Percentiles rank a stretch among this genome's conserved stretches.
phyloP scores from a whole-genome alignment of 2,329 filamentous ascomycete genomes.

The Gyromitra esculenta region DNA sequence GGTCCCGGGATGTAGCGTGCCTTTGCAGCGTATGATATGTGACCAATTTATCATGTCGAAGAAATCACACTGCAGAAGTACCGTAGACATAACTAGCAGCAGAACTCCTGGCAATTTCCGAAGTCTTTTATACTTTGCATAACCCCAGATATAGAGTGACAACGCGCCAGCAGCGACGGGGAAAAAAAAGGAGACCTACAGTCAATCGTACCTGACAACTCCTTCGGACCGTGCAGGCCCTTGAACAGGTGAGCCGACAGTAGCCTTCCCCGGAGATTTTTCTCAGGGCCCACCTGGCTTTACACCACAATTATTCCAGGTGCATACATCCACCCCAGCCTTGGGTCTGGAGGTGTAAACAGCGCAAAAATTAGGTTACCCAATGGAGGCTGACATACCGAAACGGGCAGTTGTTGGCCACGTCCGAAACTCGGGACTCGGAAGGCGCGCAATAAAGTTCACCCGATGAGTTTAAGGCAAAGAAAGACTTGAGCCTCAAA shows the following conservation, averaged over 20 bases:
- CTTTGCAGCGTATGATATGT: slow-evolving; percentile 30
- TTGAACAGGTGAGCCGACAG: slow-evolving; percentile 18
- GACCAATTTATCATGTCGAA: slow-evolving; percentile 37
- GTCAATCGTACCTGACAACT: slow-evolving; percentile 13
- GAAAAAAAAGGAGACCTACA: not conserved
- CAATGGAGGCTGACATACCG: slow-evolving; percentile 38
- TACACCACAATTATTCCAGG: slow-evolving; percentile 9
- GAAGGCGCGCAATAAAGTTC: slow-evolving; percentile 36
- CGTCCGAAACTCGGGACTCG: slow-evolving; percentile 37
- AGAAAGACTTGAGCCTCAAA: slow-evolving; percentile 33
- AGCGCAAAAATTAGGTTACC: slow-evolving; percentile 15
- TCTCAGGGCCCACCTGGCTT: slow-evolving; percentile 33
- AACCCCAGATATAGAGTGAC: slow-evolving; percentile 3
- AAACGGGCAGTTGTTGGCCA: slow-evolving; percentile 42
- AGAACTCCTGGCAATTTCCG: slow-evolving; percentile 40
- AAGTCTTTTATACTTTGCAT: slow-evolving; percentile 29
- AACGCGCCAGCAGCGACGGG: slow-evolving; percentile 10
- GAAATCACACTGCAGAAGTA: slow-evolving; percentile 41
- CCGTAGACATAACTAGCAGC: slow-evolving; percentile 29
- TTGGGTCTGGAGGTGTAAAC: slow-evolving; percentile 14
- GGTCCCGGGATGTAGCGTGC: slow-evolving; percentile 18
- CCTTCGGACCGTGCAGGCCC: slow-evolving; percentile 23
- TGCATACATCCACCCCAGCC: not conserved
- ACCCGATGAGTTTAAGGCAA: slow-evolving; percentile 15
- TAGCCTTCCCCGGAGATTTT: slow-evolving; percentile 33